Percentiles rank a stretch among this genome's conserved stretches.
Evolutionary conservation across 2,329 filamentous ascomycete species (phyloP).

Genomic region (Diaporthe eres): DNA sequence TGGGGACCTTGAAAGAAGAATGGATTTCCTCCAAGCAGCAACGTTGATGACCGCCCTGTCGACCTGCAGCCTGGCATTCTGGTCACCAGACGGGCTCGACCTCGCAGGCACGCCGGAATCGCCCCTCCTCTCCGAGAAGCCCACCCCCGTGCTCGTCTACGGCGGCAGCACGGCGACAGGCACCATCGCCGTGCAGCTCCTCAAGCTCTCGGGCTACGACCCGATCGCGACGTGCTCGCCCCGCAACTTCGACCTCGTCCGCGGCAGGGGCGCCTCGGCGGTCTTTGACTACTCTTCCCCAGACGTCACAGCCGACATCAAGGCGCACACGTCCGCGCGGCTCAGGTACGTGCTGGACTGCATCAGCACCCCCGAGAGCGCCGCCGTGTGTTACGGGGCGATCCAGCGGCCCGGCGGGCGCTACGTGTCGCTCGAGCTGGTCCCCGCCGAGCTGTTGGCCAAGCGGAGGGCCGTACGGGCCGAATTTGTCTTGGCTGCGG

Average conservation of each 20-base stretch:
- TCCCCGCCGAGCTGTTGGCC: background rate
- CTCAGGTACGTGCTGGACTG: constrained; percentile 64
- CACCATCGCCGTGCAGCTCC: constrained; percentile 16
- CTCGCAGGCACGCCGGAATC: constrained; percentile 47
- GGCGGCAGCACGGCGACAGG: constrained; percentile 31
- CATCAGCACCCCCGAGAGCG: constrained; percentile 56
- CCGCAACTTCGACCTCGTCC: constrained; percentile 62
- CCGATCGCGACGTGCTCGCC: constrained; percentile 51
- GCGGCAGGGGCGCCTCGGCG: constrained; percentile 60
- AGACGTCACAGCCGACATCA: constrained; percentile 64
- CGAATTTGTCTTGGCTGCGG: background rate
- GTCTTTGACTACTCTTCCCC: constrained; percentile 65
- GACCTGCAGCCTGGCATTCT: constrained; percentile 48
- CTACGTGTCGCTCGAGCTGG: constrained; percentile 42
- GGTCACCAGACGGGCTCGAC: constrained; percentile 53
- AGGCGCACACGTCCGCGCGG: constrained; percentile 57
- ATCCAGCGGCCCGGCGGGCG: constrained; percentile 48
- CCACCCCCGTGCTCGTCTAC: constrained; percentile 45
- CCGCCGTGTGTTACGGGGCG: constrained; percentile 56
- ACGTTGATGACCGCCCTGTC: too few relatives aligned
- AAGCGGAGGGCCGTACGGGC: background rate
- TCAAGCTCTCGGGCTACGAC: constrained; percentile 16
- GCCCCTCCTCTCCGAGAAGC: constrained; percentile 47
- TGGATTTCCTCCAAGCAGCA: too few relatives aligned
- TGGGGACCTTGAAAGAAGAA: too few relatives aligned